A percentile compares a stretch with the other conserved stretches of the same genome.
Conservation (phyloP, 1,284 basidiomycete genomes). For the Ganoderma resinaceum region DNA sequence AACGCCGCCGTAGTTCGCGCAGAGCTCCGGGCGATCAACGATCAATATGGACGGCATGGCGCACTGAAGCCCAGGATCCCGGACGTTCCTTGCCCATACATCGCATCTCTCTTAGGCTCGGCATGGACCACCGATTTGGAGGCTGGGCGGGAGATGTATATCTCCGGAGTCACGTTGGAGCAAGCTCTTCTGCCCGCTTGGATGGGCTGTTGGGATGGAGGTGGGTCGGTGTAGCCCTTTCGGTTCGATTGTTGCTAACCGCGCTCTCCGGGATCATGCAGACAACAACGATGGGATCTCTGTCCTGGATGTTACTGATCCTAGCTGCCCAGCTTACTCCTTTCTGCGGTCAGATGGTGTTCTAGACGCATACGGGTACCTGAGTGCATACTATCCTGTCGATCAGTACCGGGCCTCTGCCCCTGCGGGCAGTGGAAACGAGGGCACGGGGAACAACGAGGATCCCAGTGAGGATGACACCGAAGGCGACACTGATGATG, state of each 20-base stretch:
- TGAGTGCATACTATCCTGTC: slow-evolving; percentile 36
- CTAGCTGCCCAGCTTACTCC: slow-evolving; percentile 43
- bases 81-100: slow-evolving; percentile 42
- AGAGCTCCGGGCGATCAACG: slow-evolving; percentile 41
- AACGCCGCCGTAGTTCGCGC: slow-evolving; percentile 46
- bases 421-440: slow-evolving; percentile 5
- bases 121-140: slow-evolving; percentile 29
- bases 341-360: slow-evolving; percentile 35
- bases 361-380: slow-evolving; percentile 41
- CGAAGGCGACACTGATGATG: background rate
- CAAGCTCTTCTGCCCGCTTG: slow-evolving; percentile 25
- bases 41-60: slow-evolving; percentile 30
- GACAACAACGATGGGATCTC: slow-evolving; percentile 51
- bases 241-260: background rate
- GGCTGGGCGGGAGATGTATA: background rate
- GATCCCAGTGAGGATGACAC: background rate
- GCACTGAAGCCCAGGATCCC: slow-evolving; percentile 27
- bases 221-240: slow-evolving; percentile 29
- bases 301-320: slow-evolving; percentile 49
- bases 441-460: background rate
- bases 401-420: background rate
- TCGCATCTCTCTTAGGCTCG: slow-evolving; percentile 29
- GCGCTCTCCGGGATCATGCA: slow-evolving; percentile 21
- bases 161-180: slow-evolving; percentile 12
- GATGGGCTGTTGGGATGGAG: slow-evolving; percentile 39